Percentiles rank a stretch among this genome's conserved stretches.
phyloP scores from a whole-genome alignment of 1,284 basidiomycete species.

The Ustilago tritici region DNA sequence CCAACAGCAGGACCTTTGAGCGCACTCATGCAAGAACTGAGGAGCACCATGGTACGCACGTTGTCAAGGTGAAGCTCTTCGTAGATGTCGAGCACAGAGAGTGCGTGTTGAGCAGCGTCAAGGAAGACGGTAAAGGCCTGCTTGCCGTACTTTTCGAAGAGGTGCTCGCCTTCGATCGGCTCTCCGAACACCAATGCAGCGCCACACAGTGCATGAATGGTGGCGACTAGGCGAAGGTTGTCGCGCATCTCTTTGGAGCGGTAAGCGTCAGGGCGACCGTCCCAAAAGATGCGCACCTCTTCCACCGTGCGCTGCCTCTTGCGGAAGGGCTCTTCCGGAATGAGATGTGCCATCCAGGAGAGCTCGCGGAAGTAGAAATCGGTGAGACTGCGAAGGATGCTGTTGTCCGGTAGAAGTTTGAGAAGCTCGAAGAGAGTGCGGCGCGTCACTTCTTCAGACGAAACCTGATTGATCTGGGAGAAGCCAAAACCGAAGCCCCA shows the following conservation, averaged over 20 bases:
- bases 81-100: slow-evolving; percentile 54
- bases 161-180: slow-evolving; percentile 26
- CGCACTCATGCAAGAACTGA: slow-evolving; percentile 34
- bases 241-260: slow-evolving; percentile 45
- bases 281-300: slow-evolving; percentile 34
- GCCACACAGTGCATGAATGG: slow-evolving; percentile 46
- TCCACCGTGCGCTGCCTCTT: slow-evolving; percentile 27
- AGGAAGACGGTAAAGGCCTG: slow-evolving; percentile 48
- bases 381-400: slow-evolving; percentile 32
- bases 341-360: slow-evolving; percentile 47
- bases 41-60: slow-evolving; percentile 44
- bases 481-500: slow-evolving; percentile 55
- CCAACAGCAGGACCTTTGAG: slow-evolving; percentile 55
- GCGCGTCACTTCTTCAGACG: slow-evolving; percentile 39
- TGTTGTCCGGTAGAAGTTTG: slow-evolving; percentile 38
- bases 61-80: slow-evolving; percentile 60
- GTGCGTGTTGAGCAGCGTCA: slow-evolving; percentile 49
- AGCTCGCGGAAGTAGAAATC: slow-evolving; percentile 53
- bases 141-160: slow-evolving; percentile 30
- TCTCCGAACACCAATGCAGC: slow-evolving; percentile 42
- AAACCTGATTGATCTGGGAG: slow-evolving; percentile 34
- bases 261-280: slow-evolving; percentile 30
- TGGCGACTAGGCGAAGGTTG: slow-evolving; percentile 38
- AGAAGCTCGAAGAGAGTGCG: slow-evolving; percentile 48
- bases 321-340: slow-evolving; percentile 41